Percentiles rank a stretch among this genome's conserved stretches.
Evolutionary conservation across 108 stramenopile species (phyloP).

Genomic region (Cafeteria roenbergensis): DNA sequence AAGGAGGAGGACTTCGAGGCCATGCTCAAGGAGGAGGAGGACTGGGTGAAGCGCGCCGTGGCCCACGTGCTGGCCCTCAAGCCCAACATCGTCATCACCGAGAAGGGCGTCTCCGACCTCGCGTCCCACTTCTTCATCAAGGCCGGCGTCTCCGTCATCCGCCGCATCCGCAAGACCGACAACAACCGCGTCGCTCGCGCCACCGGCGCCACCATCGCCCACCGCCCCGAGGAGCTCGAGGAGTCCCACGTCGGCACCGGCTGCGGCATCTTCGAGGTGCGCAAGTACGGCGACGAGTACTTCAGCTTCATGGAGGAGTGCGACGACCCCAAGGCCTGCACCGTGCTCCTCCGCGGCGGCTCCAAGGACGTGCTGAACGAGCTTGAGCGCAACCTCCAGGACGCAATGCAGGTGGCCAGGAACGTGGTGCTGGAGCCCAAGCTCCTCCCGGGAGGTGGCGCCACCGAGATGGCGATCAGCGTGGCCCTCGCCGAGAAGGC

Average conservation of each 20-base stretch:
- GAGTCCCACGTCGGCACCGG: slow-evolving; percentile 90
- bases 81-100: slow-evolving; percentile 97
- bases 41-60: slow-evolving; percentile 97
- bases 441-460: slow-evolving; percentile 94
- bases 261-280: slow-evolving; percentile 97
- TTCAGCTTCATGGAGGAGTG: slow-evolving; percentile 94
- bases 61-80: slow-evolving; percentile 89
- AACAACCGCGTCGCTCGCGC: slow-evolving; percentile 98
- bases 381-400: slow-evolving; percentile 92
- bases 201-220: slow-evolving; percentile 89
- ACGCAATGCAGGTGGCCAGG: slow-evolving; percentile 98
- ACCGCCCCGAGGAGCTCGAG: slow-evolving; percentile 90
- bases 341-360: slow-evolving; percentile 88
- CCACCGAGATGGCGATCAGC: slow-evolving; percentile 95
- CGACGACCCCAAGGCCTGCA: slow-evolving; percentile 94
- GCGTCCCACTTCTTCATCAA: slow-evolving; percentile 98
- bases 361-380: slow-evolving; percentile 98
- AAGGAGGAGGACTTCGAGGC: slow-evolving; percentile 97
- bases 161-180: slow-evolving; percentile 94
- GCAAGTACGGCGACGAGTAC: slow-evolving; percentile 83
- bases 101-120: slow-evolving; percentile 98
- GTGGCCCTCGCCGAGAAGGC: slow-evolving; percentile 61
- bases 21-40: slow-evolving; percentile 93
- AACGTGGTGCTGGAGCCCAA: slow-evolving; percentile 94
- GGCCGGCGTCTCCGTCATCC: slow-evolving; percentile 91